These are phyloP conservation scores for Yueomyces sinensis DNA, from an alignment of 805 yeast genomes.

Conservation along the genomic window DNA sequence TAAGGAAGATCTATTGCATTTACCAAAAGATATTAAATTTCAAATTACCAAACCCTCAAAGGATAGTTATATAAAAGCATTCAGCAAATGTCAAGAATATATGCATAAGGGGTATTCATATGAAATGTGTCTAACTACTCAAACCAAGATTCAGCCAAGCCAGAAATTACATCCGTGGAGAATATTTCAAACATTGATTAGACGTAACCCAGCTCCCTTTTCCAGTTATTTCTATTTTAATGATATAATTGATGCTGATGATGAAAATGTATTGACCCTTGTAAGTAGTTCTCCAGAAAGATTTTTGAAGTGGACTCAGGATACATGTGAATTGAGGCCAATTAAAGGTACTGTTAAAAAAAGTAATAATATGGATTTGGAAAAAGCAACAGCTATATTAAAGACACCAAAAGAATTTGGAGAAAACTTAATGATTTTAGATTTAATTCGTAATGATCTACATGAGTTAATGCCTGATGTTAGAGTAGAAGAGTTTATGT, in stretches of 20 bases:
- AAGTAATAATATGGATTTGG: conserved; percentile 36
- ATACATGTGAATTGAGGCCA: conserved; percentile 71
- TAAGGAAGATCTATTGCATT: neutral
- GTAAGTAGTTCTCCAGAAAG: conserved; percentile 92
- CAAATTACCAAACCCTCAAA: conserved; percentile 38
- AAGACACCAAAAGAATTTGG: conserved; percentile 88
- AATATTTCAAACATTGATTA: conserved; percentile 58
- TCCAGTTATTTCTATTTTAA: conserved; percentile 62
- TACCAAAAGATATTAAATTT: conserved; percentile 16
- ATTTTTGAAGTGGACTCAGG: conserved; percentile 64
- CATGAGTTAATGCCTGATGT: conserved; percentile 55
- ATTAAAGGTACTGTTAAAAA: conserved; percentile 91
- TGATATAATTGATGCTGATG: conserved; percentile 30
- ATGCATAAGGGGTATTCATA: conserved; percentile 79
- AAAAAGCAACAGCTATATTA: conserved; percentile 48
- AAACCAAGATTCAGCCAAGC: conserved; percentile 46
- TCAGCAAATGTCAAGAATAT: conserved; percentile 50
- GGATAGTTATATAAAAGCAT: conserved; percentile 38
- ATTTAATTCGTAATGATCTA: conserved; percentile 84
- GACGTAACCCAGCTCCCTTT: conserved; percentile 84
- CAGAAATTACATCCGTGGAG: conserved; percentile 51
- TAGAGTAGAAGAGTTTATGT: conserved; percentile 66
- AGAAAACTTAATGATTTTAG: conserved; percentile 94
- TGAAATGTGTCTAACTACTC: conserved; percentile 81
- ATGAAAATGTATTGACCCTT: conserved; percentile 33